Conservation (phyloP, 179 eudicot species). For the Amaranthus tricolor region DNA sequence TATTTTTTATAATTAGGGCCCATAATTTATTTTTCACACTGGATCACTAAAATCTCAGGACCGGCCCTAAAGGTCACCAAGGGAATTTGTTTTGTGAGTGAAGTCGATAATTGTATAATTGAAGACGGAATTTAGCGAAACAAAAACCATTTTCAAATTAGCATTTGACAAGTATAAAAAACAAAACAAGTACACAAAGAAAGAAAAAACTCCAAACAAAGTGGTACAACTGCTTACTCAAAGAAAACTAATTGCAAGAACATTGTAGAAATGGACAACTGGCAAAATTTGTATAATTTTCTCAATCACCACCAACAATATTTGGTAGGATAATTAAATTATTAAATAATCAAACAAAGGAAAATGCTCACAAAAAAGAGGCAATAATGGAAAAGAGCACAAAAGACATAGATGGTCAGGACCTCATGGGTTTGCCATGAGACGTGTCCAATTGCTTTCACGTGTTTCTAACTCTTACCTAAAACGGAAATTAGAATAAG, state of each 20-base stretch:
- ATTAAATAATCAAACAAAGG: background rate
- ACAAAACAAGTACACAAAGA: too few relatives aligned
- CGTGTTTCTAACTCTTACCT: background rate
- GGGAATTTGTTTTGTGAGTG: too few relatives aligned
- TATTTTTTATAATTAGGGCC: too few relatives aligned
- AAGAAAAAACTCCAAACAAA: background rate
- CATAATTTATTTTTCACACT: too few relatives aligned
- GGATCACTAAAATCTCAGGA: too few relatives aligned
- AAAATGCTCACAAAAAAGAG: background rate
- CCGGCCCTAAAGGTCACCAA: too few relatives aligned
- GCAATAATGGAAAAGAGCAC: conserved; percentile 6
- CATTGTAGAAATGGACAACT: conserved; percentile 3
- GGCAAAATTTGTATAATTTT: background rate
- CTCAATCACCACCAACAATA: background rate
- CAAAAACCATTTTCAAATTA: too few relatives aligned
- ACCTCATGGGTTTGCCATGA: conserved; percentile 15
- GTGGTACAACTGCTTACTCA: background rate
- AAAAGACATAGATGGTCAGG: background rate
- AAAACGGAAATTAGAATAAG: background rate
- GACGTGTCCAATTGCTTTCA: conserved; percentile 17
- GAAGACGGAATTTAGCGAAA: too few relatives aligned
- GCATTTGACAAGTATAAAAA: too few relatives aligned
- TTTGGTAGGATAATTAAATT: background rate
- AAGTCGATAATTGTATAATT: too few relatives aligned
- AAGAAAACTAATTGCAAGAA: conserved; percentile 1